A percentile compares a stretch with the other conserved stretches of the same genome.
Conservation (phyloP, 129 eudicot species). For the Flaveria ramosissima region DNA sequence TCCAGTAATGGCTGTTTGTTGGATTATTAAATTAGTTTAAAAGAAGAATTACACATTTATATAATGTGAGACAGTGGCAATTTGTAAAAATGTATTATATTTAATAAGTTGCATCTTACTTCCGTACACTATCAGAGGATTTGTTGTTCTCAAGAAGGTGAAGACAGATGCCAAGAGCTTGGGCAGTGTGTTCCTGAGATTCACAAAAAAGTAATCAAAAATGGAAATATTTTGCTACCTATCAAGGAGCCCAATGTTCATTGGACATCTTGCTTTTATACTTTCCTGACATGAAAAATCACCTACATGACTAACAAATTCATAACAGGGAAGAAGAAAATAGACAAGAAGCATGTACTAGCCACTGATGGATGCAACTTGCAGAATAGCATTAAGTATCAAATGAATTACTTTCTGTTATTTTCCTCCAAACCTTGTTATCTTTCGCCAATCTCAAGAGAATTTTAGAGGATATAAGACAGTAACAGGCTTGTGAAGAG, state of each 20-base stretch:
- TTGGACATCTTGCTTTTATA: neutral
- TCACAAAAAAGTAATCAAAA: conserved; percentile 17
- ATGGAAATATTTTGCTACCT: conserved; percentile 6
- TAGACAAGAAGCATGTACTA: conserved; percentile 6
- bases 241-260: conserved; percentile 4
- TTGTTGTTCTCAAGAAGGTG: conserved; percentile 91
- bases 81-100: conserved; percentile 8
- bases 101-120: conserved; percentile 62
- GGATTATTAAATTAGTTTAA: neutral
- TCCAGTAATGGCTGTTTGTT: conserved; percentile 9
- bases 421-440: conserved; percentile 13
- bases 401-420: neutral
- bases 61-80: conserved; percentile 3
- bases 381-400: neutral
- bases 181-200: conserved; percentile 80
- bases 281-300: conserved; percentile 16
- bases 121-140: conserved; percentile 92
- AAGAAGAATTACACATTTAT: conserved; percentile 1
- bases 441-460: conserved; percentile 12
- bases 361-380: neutral
- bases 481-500: neutral
- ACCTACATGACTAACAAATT: neutral
- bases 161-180: conserved; percentile 96
- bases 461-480: neutral
- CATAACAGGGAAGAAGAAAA: conserved; percentile 17